Evolutionary conservation across 2,329 filamentous ascomycete genomes (phyloP), one percentile per base, ranked within the genome.

Genomic region (Clonostachys byssicola): DNA sequence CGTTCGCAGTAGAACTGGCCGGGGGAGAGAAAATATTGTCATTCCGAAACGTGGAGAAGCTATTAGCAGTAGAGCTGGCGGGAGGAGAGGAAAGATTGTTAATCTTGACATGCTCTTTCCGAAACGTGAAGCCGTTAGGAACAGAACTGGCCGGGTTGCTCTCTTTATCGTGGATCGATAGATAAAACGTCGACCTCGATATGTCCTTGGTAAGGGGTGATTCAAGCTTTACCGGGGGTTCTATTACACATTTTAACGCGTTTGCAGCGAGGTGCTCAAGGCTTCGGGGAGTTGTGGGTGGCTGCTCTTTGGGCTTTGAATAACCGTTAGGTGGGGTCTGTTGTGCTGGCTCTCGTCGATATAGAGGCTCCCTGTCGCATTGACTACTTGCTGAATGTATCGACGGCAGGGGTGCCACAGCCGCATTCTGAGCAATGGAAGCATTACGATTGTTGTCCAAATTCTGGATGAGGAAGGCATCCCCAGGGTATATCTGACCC

Each of bases 141-240:
- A 9, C 8, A 30, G 23, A 30, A 10, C 3, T 30, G 9, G 9
- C 23, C 23, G 9, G 23, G 10, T 30, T 4, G 23, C 23, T 6
- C 23, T 30, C 23, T 10, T 30, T n/a, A 18, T 49, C 47, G 30
- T 49, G 43, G 7, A 49, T 30, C 6, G 47, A 49, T 8, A 49
- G 40, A 12, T 34, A n/a, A 13, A 18, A n/a, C 8, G 47, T 42
- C 18, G 47, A 44, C 3, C 35, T 34, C 12, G 47, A 44, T 13
- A 48, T 48, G 43, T 49, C 47, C 6, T 13, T 20, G 30, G 47
- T 16, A n/a, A 34, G n/a, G 30, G 17, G 13, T 30, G 23, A 30
- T 30, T 30, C 23, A 30, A 30, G 23, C 23, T 30, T 30, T 30
- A 30, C 9, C 23, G 8, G 23, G 23, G 23, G 23, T 30, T 30